Evolutionary conservation across 1,284 basidiomycete genomes (phyloP).

Genomic region (Peniophora sp.): DNA sequence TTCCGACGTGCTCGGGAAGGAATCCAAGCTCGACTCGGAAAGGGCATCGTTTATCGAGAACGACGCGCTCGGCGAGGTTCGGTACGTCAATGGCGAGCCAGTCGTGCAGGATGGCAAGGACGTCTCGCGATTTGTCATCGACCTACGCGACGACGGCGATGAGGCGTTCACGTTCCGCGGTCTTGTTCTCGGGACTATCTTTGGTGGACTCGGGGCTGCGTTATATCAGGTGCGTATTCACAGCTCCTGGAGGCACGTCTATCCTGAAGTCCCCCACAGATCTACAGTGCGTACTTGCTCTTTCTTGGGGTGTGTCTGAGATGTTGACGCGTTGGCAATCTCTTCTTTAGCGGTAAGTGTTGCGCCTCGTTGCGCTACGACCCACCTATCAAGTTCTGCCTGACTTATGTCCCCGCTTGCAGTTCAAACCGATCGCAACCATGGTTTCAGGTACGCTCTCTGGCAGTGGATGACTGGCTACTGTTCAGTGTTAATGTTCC

Average conservation of each 20-base stretch:
- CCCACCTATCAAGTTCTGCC: too few species aligned
- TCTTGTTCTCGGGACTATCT: slow-evolving; percentile 46
- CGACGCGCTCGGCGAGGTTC: not conserved
- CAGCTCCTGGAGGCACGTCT: not conserved
- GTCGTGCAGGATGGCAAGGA: slow-evolving; percentile 47
- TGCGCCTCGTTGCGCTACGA: too few species aligned
- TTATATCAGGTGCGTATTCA: slow-evolving; percentile 30
- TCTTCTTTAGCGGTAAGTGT: too few species aligned
- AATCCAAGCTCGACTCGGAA: not conserved
- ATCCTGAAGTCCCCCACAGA: slow-evolving; percentile 34
- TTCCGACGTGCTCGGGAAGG: not conserved
- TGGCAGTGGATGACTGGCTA: slow-evolving; percentile 66
- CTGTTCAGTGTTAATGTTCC: too few species aligned
- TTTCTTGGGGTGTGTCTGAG: too few species aligned
- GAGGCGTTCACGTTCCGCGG: slow-evolving; percentile 51
- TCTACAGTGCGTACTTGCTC: too few species aligned
- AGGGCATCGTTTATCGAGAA: not conserved
- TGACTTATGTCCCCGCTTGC: not conserved
- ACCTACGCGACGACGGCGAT: slow-evolving; percentile 56
- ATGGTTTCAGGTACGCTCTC: not conserved
- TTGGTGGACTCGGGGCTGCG: slow-evolving; percentile 48
- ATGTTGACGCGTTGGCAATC: too few species aligned
- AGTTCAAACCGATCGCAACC: not conserved
- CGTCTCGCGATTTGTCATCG: slow-evolving; percentile 52
- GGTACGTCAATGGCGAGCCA: slow-evolving; percentile 40